Percentiles rank a stretch among this genome's conserved stretches.
phyloP scores from a whole-genome alignment of 352 stramenopile genomes.

The Phytophthora aleatoria region DNA sequence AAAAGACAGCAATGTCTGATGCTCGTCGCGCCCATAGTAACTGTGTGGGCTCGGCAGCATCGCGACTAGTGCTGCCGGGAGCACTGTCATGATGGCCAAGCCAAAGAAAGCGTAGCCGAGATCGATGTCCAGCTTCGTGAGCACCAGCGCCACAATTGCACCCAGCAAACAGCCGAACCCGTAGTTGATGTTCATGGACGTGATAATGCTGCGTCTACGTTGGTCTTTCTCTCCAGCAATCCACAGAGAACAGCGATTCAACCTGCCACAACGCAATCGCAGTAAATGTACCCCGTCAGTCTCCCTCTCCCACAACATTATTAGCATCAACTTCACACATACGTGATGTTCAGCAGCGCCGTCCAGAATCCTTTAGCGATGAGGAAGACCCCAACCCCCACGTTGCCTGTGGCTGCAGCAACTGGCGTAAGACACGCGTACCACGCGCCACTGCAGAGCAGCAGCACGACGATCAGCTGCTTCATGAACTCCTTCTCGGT shows the following conservation, averaged over 20 bases:
- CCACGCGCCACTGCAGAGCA: conserved; percentile 65
- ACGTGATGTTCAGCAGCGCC: conserved; percentile 81
- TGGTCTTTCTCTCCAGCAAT: conserved; percentile 72
- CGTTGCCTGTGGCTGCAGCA: conserved; percentile 61
- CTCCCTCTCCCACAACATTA: not conserved
- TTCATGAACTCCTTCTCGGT: conserved; percentile 77
- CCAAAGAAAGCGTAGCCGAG: conserved; percentile 66
- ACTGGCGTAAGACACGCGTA: conserved; percentile 68
- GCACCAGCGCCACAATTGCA: conserved; percentile 48
- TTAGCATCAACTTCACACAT: conserved; percentile 13
- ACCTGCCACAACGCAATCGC: conserved; percentile 25
- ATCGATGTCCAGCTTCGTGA: conserved; percentile 55
- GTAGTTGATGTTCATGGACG: conserved; percentile 76
- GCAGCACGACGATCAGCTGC: conserved; percentile 63
- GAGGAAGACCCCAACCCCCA: conserved; percentile 72
- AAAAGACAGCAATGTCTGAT: conserved; percentile 67
- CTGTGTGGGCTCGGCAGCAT: conserved; percentile 46
- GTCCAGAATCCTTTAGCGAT: conserved; percentile 80
- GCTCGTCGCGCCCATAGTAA: conserved; percentile 56
- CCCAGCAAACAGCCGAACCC: conserved; percentile 66
- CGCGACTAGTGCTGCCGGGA: conserved; percentile 51
- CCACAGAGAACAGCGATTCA: conserved; percentile 76
- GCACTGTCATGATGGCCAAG: conserved; percentile 46
- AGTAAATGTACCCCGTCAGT: conserved; percentile 5
- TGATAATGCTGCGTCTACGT: conserved; percentile 71